Evolutionary conservation across 768 basidiomycete genomes (phyloP).

Genomic region (Naematelia aurantialba): DNA sequence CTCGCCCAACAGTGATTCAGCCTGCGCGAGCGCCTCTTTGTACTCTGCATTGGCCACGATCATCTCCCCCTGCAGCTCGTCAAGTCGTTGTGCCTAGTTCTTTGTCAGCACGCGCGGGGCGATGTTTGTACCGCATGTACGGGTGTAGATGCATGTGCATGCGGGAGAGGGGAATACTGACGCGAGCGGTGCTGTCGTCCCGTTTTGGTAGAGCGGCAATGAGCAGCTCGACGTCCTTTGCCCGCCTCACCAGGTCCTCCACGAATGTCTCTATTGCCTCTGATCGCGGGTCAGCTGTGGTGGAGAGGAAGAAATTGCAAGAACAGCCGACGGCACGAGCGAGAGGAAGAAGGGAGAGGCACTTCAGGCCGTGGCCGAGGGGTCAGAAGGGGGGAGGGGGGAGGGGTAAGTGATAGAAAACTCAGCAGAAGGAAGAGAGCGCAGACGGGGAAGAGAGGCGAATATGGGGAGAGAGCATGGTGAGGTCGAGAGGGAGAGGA

Average conservation of each 20-base stretch:
- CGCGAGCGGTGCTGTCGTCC: conserved; percentile 28
- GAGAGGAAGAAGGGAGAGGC: too few relatives aligned
- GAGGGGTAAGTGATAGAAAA: too few relatives aligned
- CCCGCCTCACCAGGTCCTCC: conserved; percentile 33
- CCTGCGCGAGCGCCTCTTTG: conserved; percentile 31
- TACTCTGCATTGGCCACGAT: conserved; percentile 36
- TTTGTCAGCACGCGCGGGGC: background rate
- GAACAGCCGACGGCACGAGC: too few relatives aligned
- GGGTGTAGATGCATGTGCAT: too few relatives aligned
- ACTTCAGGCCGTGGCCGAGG: too few relatives aligned
- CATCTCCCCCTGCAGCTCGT: conserved; percentile 37
- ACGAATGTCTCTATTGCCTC: conserved; percentile 39
- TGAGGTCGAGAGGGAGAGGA: too few relatives aligned
- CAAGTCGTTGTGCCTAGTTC: conserved; percentile 25
- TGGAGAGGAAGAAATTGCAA: background rate
- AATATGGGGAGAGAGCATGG: too few relatives aligned
- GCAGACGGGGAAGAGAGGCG: too few relatives aligned
- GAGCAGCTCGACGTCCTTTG: conserved; percentile 37
- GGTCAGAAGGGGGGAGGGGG: too few relatives aligned
- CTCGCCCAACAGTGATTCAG: conserved; percentile 18
- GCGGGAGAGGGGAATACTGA: conserved; percentile 10
- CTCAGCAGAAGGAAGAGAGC: too few relatives aligned
- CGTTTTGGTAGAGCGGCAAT: conserved; percentile 38
- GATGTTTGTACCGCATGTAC: too few relatives aligned
- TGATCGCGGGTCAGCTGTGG: conserved; percentile 9